phyloP scores from a whole-genome alignment of 306 rosid species.

The Cicer pinnatifidum region DNA sequence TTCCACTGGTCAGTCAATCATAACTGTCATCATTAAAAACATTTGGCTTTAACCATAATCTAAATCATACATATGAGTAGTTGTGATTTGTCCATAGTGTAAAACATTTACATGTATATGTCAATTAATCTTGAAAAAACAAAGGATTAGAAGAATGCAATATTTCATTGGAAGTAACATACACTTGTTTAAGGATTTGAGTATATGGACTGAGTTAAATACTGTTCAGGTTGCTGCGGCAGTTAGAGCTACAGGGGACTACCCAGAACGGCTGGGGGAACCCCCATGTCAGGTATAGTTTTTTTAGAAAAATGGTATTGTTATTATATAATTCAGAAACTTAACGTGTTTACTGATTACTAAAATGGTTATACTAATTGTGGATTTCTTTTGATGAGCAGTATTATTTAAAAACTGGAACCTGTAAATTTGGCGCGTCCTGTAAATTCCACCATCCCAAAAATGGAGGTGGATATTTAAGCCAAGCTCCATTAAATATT shows the following conservation, averaged over 20 bases:
- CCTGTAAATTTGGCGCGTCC: slow-evolving; percentile 92
- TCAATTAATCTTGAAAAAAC: no score
- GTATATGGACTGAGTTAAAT: slow-evolving; percentile 39
- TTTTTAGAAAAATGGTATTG: neutral
- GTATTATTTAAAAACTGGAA: slow-evolving; percentile 89
- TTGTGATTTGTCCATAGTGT: no score
- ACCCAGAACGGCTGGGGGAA: slow-evolving; percentile 84
- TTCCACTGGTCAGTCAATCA: no score
- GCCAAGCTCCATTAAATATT: slow-evolving; percentile 79
- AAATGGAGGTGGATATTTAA: slow-evolving; percentile 76
- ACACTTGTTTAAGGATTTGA: neutral
- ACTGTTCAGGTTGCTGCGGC: slow-evolving; percentile 73
- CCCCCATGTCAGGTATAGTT: slow-evolving; percentile 58
- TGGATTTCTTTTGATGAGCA: slow-evolving; percentile 47
- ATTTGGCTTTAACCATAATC: no score
- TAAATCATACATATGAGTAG: no score
- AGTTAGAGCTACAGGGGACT: slow-evolving; percentile 94
- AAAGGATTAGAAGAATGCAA: slow-evolving; percentile 1
- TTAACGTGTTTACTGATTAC: neutral
- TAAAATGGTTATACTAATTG: slow-evolving; percentile 19
- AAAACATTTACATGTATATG: no score
- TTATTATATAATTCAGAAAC: neutral
- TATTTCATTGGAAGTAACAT: neutral
- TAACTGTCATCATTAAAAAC: no score
- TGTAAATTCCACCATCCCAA: slow-evolving; percentile 93